phyloP scores from a whole-genome alignment of 805 yeast species.

The Kazachstania viticola region DNA sequence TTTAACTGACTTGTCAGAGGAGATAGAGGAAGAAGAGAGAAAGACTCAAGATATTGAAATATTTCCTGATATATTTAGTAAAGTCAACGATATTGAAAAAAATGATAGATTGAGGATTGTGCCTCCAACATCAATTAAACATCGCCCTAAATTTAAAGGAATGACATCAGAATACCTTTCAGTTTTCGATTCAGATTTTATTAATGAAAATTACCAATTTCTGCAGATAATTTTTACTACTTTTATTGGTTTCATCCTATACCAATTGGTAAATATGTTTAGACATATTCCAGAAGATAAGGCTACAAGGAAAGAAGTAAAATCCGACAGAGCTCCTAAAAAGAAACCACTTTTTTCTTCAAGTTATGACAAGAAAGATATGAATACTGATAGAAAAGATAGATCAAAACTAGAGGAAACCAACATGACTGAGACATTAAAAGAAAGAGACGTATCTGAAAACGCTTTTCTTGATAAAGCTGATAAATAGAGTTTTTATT shows the following conservation, averaged over 20 bases:
- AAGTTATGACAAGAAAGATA: too few relatives aligned
- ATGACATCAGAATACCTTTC: slow-evolving; percentile 8
- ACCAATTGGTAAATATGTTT: too few relatives aligned
- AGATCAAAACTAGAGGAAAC: too few relatives aligned
- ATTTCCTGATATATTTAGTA: slow-evolving; percentile 3
- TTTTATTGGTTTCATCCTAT: slow-evolving; percentile 9
- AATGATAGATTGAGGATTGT: slow-evolving; percentile 31
- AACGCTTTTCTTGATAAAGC: too few relatives aligned
- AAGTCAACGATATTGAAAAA: slow-evolving; percentile 36
- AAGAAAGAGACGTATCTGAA: too few relatives aligned
- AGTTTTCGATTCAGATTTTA: slow-evolving; percentile 16
- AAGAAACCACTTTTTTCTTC: too few relatives aligned
- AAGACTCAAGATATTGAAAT: not conserved
- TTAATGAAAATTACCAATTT: slow-evolving; percentile 12
- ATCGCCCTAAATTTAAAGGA: slow-evolving; percentile 21
- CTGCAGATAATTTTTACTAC: slow-evolving; percentile 12
- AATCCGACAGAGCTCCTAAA: not conserved
- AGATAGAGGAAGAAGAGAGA: slow-evolving; percentile 11
- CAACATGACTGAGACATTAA: too few relatives aligned
- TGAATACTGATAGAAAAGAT: too few relatives aligned
- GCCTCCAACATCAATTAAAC: slow-evolving; percentile 18
- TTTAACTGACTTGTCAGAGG: too few relatives aligned
- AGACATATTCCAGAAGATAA: too few relatives aligned
- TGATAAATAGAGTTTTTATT: too few relatives aligned
- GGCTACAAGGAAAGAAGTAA: not conserved